Evolutionary conservation across 306 rosid species (phyloP), one percentile per base, ranked within the genome.

Genomic region (Vigna reflexopilosa): DNA sequence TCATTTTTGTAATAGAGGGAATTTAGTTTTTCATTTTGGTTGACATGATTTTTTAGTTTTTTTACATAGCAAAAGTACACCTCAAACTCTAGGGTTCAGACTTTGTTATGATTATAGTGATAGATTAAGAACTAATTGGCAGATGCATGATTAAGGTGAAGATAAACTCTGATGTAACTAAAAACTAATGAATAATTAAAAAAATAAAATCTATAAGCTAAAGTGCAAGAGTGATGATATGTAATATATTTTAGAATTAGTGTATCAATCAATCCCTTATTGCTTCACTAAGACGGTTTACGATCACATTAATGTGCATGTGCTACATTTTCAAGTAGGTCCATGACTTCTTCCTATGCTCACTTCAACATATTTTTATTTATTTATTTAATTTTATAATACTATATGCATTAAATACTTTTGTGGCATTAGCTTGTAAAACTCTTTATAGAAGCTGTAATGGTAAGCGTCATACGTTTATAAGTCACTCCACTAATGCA

Each of bases 311-410:
- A 54, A 49, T 62, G 45, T 72, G 32, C 73, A 50, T 13, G 44
- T 36, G 44, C 57, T 68, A 42, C 34, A 75, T 55, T 77, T 30
- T 77, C 61, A 77, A 10, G 75, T 28, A 55, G 75, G 49, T 55
- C 40, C 19, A 12, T 28, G 19, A 24, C n/a, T 34, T 34, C 6
- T 34, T 34, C 6, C 38, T 17, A 58, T 58, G 40, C 36, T 12
- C 36, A 24, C 34, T 24, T 15, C 34, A 57, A 57, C 22, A 20
- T 20, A 57, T 12, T 50, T 0, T 50, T 58, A 24, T 10, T 3
- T 58, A 34, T 34, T 34, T 34, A 8, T 9, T 20, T 20, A 20
- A 20, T 56, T 56, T 22, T 24, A 11, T 22, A 22, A 30, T 56
- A 22, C 3, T 20, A 24, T 11, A 56, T 58, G 24, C 7, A 38